A percentile compares a stretch with the other conserved stretches of the same genome.
Conservation (phyloP, 352 stramenopile genomes). For the Phytophthora hybrid region DNA sequence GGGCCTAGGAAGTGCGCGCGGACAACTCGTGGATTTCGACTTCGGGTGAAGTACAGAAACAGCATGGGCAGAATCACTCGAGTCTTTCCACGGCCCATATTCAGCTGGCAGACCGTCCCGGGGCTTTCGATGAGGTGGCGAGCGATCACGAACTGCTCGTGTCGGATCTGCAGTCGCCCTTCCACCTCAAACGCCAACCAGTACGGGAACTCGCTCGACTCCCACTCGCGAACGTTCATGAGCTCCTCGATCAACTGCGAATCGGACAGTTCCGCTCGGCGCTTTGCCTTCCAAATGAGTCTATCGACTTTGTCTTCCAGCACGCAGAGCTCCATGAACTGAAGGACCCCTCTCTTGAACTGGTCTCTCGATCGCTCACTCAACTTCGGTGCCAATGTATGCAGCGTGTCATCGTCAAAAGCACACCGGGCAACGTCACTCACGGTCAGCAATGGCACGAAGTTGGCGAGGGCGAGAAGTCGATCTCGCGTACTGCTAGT, state of each 20-base stretch:
- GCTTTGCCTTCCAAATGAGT: conserved; percentile 30
- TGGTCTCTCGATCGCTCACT: conserved; percentile 5
- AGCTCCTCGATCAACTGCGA: conserved; percentile 65
- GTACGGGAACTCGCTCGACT: conserved; percentile 60
- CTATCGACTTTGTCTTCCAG: conserved; percentile 76
- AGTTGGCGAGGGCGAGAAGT: conserved; percentile 39
- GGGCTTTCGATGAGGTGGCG: conserved; percentile 75
- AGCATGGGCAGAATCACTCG: conserved; percentile 90
- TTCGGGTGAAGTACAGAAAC: conserved; percentile 69
- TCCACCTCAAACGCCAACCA: conserved; percentile 92
- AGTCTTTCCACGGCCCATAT: conserved; percentile 90
- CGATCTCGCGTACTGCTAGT: conserved; percentile 12
- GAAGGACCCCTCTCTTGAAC: conserved; percentile 37
- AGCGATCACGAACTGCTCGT: conserved; percentile 81
- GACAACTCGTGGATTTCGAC: conserved; percentile 34
- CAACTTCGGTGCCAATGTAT: conserved; percentile 38
- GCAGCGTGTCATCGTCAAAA: conserved; percentile 47
- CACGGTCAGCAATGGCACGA: conserved; percentile 35
- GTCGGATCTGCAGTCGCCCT: conserved; percentile 77
- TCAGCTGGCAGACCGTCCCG: conserved; percentile 82
- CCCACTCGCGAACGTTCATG: conserved; percentile 52
- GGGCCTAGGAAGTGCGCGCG: conserved; percentile 70
- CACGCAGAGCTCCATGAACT: conserved; percentile 73
- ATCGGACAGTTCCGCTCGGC: conserved; percentile 12
- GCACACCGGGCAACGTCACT: conserved; percentile 48